phyloP scores from a whole-genome alignment of 306 rosid genomes.

The Prosopis cineraria region DNA sequence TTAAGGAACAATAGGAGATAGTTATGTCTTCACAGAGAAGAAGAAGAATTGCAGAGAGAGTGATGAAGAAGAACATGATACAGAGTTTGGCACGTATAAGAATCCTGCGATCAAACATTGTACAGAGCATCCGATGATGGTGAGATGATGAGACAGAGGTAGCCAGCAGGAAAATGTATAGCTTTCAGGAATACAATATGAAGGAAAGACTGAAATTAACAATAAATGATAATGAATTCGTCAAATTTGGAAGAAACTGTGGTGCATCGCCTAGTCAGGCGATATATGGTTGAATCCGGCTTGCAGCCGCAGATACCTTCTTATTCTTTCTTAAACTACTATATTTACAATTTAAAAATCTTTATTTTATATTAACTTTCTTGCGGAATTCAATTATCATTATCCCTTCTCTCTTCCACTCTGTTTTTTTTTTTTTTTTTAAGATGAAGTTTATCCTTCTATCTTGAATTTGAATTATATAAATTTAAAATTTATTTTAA shows the following conservation, averaged over 20 bases:
- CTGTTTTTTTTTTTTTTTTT: too few species aligned
- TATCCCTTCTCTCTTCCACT: too few species aligned
- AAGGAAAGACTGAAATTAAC: background rate
- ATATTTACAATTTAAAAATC: too few species aligned
- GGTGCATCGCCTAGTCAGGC: background rate
- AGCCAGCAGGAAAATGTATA: background rate
- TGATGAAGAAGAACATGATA: conserved; percentile 37
- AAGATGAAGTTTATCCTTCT: background rate
- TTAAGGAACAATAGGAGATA: conserved; percentile 29
- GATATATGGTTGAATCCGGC: too few species aligned
- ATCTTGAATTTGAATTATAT: background rate
- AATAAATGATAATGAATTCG: background rate
- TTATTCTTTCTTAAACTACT: too few species aligned
- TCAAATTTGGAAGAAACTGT: background rate
- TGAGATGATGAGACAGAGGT: background rate
- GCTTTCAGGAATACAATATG: background rate
- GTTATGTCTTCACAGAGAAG: conserved; percentile 35
- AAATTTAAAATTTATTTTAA: background rate
- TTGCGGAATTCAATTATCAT: too few species aligned
- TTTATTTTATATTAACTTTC: too few species aligned
- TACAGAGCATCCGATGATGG: background rate
- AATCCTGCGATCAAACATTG: background rate
- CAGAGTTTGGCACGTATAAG: conserved; percentile 26
- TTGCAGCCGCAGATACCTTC: too few species aligned
- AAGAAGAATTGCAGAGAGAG: conserved; percentile 44